A percentile compares a stretch with the other conserved stretches of the same genome.
These are phyloP conservation scores for Ceratopteris richardii DNA, from an alignment of 75 land plant species.

Conservation along the genomic window DNA sequence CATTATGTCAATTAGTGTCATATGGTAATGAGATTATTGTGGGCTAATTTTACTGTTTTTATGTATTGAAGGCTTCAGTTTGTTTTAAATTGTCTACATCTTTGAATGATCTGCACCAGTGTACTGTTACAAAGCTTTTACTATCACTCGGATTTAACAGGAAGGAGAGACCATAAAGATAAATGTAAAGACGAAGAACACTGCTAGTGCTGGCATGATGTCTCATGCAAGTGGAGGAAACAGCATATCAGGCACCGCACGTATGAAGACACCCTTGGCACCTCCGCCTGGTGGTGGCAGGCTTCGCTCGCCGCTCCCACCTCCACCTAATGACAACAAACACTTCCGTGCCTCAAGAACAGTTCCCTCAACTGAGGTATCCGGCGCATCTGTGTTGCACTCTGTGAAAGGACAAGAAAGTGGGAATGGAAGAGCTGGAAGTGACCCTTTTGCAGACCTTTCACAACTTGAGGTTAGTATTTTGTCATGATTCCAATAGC, in stretches of 20 bases:
- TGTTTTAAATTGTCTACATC: no score
- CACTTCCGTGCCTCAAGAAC: slow-evolving; percentile 25
- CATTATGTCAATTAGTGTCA: no score
- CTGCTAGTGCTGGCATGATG: slow-evolving; percentile 72
- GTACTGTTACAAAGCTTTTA: no score
- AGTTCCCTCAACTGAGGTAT: slow-evolving; percentile 3
- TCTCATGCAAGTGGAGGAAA: slow-evolving; percentile 62
- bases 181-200: slow-evolving; percentile 71
- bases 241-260: slow-evolving; percentile 25
- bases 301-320: slow-evolving; percentile 83
- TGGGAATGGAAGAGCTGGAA: slow-evolving; percentile 6
- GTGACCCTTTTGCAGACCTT: slow-evolving; percentile 71
- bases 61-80: no score
- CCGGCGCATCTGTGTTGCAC: neutral
- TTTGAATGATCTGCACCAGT: no score
- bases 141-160: slow-evolving; percentile 42
- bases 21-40: no score
- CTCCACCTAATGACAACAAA: slow-evolving; percentile 92
- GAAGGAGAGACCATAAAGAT: slow-evolving; percentile 96
- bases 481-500: no score
- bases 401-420: slow-evolving; percentile 15
- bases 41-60: no score
- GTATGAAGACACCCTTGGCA: slow-evolving; percentile 52
- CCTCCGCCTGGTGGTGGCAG: slow-evolving; percentile 73
- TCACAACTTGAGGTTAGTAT: slow-evolving; percentile 68